Evolutionary conservation across 1,139 yeast genomes (phyloP).

Genomic region (Casaregolazyma lundiana): DNA sequence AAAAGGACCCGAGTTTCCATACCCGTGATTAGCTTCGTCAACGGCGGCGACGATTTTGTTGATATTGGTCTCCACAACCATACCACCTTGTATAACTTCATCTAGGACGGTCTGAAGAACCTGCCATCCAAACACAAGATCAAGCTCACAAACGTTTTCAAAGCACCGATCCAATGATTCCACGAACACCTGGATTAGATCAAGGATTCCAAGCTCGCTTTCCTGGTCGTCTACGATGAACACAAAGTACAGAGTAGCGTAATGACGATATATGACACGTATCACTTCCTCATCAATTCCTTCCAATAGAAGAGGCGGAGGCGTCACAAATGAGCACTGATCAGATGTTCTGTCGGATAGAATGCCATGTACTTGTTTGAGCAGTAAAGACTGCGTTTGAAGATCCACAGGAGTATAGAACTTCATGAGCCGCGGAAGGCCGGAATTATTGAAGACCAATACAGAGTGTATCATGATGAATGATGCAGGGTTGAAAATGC

Average conservation of each 20-base stretch:
- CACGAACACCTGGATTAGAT: conserved; percentile 92
- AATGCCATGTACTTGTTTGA: conserved; percentile 70
- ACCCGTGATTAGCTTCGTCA: conserved; percentile 38
- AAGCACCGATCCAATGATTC: conserved; percentile 91
- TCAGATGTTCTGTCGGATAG: conserved; percentile 63
- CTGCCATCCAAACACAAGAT: conserved; percentile 96
- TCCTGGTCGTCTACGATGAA: conserved; percentile 96
- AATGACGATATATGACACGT: conserved; percentile 87
- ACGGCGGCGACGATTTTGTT: conserved; percentile 70
- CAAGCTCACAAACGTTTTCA: conserved; percentile 90
- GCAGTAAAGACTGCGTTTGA: conserved; percentile 64
- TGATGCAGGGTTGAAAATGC: not conserved
- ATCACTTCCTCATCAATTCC: conserved; percentile 59
- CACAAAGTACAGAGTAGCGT: conserved; percentile 91
- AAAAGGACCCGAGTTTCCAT: conserved; percentile 11
- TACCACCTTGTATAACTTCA: conserved; percentile 94
- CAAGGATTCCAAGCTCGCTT: conserved; percentile 88
- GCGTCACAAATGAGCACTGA: conserved; percentile 77
- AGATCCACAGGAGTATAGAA: conserved; percentile 89
- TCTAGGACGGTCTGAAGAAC: conserved; percentile 79
- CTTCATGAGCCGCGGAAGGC: conserved; percentile 86
- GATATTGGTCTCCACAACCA: conserved; percentile 96
- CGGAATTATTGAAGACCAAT: conserved; percentile 84
- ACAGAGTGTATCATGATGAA: conserved; percentile 78
- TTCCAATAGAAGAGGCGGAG: conserved; percentile 58